Percentiles rank a stretch among this genome's conserved stretches.
phyloP scores from a whole-genome alignment of 176 grass and related monocot genomes.

The Triticum monococcum region DNA sequence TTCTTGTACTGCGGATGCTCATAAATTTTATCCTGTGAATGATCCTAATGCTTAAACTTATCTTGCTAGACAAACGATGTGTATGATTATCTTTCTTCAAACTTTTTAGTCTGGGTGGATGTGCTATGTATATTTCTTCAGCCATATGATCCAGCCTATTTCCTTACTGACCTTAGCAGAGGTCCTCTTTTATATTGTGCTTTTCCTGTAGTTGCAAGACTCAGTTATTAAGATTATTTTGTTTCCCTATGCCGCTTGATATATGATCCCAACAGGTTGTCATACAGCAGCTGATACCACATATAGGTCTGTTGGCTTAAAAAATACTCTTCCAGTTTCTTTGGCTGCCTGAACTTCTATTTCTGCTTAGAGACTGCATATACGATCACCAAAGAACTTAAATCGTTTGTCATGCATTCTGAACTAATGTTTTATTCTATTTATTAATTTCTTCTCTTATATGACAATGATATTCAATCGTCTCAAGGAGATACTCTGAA shows the following conservation, averaged over 20 bases:
- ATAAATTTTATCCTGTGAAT: neutral
- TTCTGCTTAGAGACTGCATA: neutral
- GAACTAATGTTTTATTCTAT: neutral
- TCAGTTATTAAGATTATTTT: neutral
- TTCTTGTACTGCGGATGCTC: neutral
- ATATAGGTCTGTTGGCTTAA: neutral
- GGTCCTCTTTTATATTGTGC: conserved; percentile 3
- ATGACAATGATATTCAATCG: neutral
- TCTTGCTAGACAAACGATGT: conserved; percentile 7
- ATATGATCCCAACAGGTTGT: neutral
- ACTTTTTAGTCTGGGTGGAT: neutral
- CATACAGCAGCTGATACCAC: neutral
- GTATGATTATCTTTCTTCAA: neutral
- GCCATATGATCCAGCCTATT: neutral
- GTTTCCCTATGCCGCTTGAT: neutral
- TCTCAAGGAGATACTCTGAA: neutral
- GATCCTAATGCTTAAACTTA: conserved; percentile 17
- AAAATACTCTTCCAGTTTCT: conserved; percentile 13
- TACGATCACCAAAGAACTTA: neutral
- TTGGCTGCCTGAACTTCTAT: neutral
- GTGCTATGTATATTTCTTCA: neutral
- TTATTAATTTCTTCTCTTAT: neutral
- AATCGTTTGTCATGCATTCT: neutral
- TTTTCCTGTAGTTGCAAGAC: neutral
- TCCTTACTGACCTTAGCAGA: neutral